phyloP scores from a whole-genome alignment of 1,139 yeast species.

The Lizanozyma gosingica region DNA sequence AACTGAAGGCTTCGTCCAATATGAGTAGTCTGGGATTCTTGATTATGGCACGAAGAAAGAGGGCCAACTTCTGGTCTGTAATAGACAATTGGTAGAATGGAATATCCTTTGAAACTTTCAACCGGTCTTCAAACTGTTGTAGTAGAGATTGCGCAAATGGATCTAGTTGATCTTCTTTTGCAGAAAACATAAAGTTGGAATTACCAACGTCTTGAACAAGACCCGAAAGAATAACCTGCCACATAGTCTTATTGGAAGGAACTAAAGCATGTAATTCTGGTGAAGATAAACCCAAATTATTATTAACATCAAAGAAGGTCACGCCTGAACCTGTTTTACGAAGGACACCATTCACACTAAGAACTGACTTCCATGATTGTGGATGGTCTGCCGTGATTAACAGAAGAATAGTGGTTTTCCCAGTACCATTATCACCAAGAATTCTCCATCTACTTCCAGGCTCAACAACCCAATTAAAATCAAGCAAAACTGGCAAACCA shows the following conservation, averaged over 20 bases:
- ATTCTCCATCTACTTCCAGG: conserved; percentile 83
- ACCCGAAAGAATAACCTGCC: conserved; percentile 66
- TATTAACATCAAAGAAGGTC: conserved; percentile 71
- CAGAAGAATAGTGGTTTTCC: conserved; percentile 81
- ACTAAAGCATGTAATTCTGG: conserved; percentile 88
- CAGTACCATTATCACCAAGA: conserved; percentile 85
- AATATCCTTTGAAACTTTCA: conserved; percentile 23
- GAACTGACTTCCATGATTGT: conserved; percentile 78
- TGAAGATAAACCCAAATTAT: conserved; percentile 74
- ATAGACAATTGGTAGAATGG: conserved; percentile 48
- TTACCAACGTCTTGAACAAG: conserved; percentile 51
- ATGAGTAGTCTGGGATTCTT: conserved; percentile 72
- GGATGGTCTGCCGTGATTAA: conserved; percentile 93
- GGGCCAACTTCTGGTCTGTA: conserved; percentile 70
- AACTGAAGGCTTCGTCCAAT: conserved; percentile 88
- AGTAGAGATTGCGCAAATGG: conserved; percentile 13
- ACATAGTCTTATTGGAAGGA: conserved; percentile 46
- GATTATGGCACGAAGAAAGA: conserved; percentile 67
- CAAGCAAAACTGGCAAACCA: conserved; percentile 47
- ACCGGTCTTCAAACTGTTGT: conserved; percentile 15
- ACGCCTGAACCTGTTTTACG: conserved; percentile 63
- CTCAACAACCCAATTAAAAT: conserved; percentile 58
- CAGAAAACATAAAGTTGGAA: conserved; percentile 27
- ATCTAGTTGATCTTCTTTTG: conserved; percentile 9
- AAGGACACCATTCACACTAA: conserved; percentile 56